Evolutionary conservation across 2,329 filamentous ascomycete genomes (phyloP).

Genomic region (Alternaria rosae): DNA sequence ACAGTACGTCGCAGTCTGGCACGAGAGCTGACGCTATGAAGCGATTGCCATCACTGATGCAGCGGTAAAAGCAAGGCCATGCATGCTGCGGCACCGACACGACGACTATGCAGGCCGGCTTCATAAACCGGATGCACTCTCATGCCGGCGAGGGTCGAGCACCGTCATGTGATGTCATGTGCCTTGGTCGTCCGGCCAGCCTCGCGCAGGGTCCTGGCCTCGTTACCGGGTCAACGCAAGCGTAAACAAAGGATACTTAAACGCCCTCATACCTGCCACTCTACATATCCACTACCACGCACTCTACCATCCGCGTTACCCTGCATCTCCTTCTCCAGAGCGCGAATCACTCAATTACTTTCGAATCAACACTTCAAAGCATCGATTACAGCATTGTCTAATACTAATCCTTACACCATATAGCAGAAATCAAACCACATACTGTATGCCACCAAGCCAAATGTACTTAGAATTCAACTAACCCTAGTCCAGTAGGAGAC

Average conservation of each 20-base stretch:
- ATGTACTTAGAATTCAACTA: constrained; percentile 22
- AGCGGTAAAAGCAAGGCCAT: constrained; percentile 9
- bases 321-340: constrained; percentile 24
- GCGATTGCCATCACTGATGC: not conserved
- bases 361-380: constrained; percentile 50
- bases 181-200: constrained; percentile 11
- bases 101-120: constrained; percentile 1
- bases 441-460: constrained; percentile 31
- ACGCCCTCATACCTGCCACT: constrained; percentile 30
- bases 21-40: not conserved
- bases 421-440: constrained; percentile 37
- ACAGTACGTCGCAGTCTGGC: not conserved
- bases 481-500: constrained; percentile 28
- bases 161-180: constrained; percentile 41
- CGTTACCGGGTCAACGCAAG: constrained; percentile 42
- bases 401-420: constrained; percentile 48
- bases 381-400: constrained; percentile 51
- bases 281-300: constrained; percentile 26
- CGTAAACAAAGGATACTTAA: constrained; percentile 50
- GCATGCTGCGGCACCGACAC: constrained; percentile 1
- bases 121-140: not conserved
- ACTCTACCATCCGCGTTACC: constrained; percentile 21
- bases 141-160: constrained; percentile 16
- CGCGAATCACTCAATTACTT: constrained; percentile 31
- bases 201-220: constrained; percentile 21